Evolutionary conservation across 1,284 basidiomycete species (phyloP), one percentile per base, ranked within the genome.

Genomic region (Pseudozyma thailandica): DNA sequence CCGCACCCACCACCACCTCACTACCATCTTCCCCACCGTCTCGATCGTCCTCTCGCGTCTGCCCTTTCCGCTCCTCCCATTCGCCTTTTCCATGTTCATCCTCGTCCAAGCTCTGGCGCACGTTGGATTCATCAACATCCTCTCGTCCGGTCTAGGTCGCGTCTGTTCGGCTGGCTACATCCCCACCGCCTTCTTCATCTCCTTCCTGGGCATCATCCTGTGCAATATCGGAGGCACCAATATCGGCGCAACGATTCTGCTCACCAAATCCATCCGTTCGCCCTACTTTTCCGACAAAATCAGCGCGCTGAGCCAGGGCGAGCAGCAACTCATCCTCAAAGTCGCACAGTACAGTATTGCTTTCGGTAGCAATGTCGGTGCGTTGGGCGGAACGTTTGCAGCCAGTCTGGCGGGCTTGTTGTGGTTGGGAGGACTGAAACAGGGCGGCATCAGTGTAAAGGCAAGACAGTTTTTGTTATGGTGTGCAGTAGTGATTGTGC

Each of bases 71-170:
- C 88, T 98, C 7, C 85, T 97, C 10, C 93, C 93, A 0, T 98
- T 98, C 79, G 92, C 94, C 0, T 93, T 98, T 82, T 90, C 91
- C 6, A 93, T 96, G 85, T 98, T 98, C 85, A 93, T 98, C 75
- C 88, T 98, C 45, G 93, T 96, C 52, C 91, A 95, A 79, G 91
- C 88, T 0, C 86, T 98, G 8, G 87, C 89, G 5, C 87, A 90
- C 58, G 89, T 91, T 51, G 93, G 93, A n/a, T 98, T 95, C 92
- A 92, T 97, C 25, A 86, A 89, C 25, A 87, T 96, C 18, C 94
- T 96, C 81, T 90, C 90, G 0, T 76, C 79, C 6, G 95, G 93
- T 90, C 51, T 89, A 85, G 23, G 86, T 84, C 13, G 73, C 35
- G 79, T 83, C 10, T 84, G 86, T 6, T 77, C 87, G 12, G 77